Evolutionary conservation across 345 rosid species (phyloP).

Genomic region (Citrus unshiu): DNA sequence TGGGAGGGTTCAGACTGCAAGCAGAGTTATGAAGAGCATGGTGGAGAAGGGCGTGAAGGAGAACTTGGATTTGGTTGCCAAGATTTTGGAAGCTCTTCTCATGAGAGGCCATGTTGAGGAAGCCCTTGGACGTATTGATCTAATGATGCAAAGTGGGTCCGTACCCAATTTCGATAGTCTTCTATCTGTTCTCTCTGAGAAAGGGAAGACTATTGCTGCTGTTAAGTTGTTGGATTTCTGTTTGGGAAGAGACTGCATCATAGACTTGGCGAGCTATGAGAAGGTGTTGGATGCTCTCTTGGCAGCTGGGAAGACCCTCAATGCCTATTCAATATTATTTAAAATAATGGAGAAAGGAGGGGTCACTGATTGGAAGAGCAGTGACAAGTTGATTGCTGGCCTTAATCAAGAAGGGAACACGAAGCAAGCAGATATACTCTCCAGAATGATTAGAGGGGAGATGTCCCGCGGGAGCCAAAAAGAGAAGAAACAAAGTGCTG

Average conservation of each 20-base stretch:
- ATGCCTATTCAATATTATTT: slow-evolving; percentile 79
- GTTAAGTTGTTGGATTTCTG: slow-evolving; percentile 68
- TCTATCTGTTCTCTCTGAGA: slow-evolving; percentile 58
- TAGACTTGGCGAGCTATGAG: slow-evolving; percentile 64
- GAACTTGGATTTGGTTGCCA: slow-evolving; percentile 71
- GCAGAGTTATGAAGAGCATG: slow-evolving; percentile 88
- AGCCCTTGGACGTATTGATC: slow-evolving; percentile 80
- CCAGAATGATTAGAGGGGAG: slow-evolving; percentile 57
- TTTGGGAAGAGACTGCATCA: slow-evolving; percentile 59
- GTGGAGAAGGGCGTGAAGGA: slow-evolving; percentile 74
- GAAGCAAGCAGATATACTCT: slow-evolving; percentile 85
- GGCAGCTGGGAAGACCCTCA: slow-evolving; percentile 79
- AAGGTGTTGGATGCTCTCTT: slow-evolving; percentile 84
- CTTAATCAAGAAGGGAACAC: slow-evolving; percentile 80
- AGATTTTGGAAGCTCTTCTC: slow-evolving; percentile 80
- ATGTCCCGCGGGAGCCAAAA: slow-evolving; percentile 29
- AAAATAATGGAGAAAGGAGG: slow-evolving; percentile 82
- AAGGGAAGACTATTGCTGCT: slow-evolving; percentile 86
- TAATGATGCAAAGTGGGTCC: slow-evolving; percentile 55
- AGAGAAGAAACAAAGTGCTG: slow-evolving; percentile 33
- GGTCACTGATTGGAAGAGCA: slow-evolving; percentile 60
- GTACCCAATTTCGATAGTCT: slow-evolving; percentile 55
- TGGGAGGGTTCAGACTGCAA: slow-evolving; percentile 87
- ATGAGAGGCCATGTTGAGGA: slow-evolving; percentile 90
- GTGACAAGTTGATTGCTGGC: slow-evolving; percentile 62